Evolutionary conservation across 1,284 basidiomycete genomes (phyloP).

Genomic region (Boletus smithii): DNA sequence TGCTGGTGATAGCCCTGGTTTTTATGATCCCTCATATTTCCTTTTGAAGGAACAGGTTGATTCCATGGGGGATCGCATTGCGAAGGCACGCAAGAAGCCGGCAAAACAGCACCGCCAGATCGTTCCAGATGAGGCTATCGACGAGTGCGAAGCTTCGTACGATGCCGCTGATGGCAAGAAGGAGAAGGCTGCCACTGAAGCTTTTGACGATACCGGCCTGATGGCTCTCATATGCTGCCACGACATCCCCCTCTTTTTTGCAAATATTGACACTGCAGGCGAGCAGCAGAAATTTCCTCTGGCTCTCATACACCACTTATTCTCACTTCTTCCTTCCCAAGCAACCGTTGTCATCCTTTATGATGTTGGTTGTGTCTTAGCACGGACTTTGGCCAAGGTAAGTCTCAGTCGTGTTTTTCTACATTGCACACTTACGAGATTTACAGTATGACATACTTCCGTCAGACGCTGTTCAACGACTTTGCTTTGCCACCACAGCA

Average conservation of each 20-base stretch:
- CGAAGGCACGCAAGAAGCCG: not conserved
- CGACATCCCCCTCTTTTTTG: slow-evolving; percentile 34
- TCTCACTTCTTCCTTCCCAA: not conserved
- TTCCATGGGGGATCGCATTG: not conserved
- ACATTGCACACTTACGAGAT: not conserved
- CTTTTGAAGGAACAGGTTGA: slow-evolving; percentile 5
- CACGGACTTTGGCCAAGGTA: not conserved
- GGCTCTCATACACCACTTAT: slow-evolving; percentile 25
- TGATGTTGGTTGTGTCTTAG: not conserved
- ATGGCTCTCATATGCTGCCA: slow-evolving; percentile 39
- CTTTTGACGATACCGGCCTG: slow-evolving; percentile 17
- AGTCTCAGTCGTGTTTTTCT: too few species aligned
- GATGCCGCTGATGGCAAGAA: not conserved
- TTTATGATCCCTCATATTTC: slow-evolving; percentile 5
- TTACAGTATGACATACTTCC: not conserved
- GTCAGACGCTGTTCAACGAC: too few species aligned
- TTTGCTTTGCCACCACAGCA: not conserved
- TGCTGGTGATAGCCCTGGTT: not conserved
- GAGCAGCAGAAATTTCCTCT: slow-evolving; percentile 36
- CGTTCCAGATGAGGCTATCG: not conserved
- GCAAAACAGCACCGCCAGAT: not conserved
- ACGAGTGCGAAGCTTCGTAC: not conserved
- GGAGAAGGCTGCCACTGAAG: slow-evolving; percentile 1
- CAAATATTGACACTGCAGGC: slow-evolving; percentile 33
- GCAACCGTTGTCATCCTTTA: not conserved